Evolutionary conservation across 2,329 filamentous ascomycete genomes (phyloP).

Genomic region (Penicillium sp.): DNA sequence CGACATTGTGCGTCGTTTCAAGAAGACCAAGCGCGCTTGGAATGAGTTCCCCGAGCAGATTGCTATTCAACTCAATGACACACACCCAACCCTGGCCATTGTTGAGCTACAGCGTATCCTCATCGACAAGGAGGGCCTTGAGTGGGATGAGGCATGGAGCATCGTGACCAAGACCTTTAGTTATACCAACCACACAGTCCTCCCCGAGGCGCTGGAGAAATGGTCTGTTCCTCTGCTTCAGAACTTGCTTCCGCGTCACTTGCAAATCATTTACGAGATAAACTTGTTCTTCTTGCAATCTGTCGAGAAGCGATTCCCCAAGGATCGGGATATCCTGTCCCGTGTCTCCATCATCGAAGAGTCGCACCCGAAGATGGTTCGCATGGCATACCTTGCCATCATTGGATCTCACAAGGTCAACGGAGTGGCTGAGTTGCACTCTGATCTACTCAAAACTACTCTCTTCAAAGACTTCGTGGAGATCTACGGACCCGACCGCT

Average conservation of each 20-base stretch:
- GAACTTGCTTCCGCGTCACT: conserved; percentile 86
- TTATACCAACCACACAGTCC: conserved; percentile 98
- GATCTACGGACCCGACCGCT: conserved; percentile 95
- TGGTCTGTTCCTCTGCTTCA: conserved; percentile 94
- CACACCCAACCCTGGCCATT: conserved; percentile 92
- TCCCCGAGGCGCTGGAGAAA: conserved; percentile 96
- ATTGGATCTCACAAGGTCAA: conserved; percentile 99
- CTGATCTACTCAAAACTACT: conserved; percentile 97
- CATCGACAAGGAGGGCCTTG: conserved; percentile 82
- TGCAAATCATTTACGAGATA: conserved; percentile 98
- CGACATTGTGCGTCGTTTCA: conserved; percentile 96
- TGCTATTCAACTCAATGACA: conserved; percentile 97
- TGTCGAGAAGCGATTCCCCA: conserved; percentile 88
- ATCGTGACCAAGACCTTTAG: conserved; percentile 80
- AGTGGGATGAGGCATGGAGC: conserved; percentile 90
- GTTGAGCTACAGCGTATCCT: conserved; percentile 94
- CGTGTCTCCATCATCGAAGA: conserved; percentile 98
- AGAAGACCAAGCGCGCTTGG: conserved; percentile 93
- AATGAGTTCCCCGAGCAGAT: conserved; percentile 90
- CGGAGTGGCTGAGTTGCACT: conserved; percentile 95
- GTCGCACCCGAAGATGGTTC: conserved; percentile 93
- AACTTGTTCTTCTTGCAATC: conserved; percentile 89
- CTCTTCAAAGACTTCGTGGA: conserved; percentile 98
- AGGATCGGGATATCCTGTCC: conserved; percentile 79
- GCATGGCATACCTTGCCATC: conserved; percentile 93